Conservation (phyloP, 345 rosid species). For the Gossypium longicalyx region DNA sequence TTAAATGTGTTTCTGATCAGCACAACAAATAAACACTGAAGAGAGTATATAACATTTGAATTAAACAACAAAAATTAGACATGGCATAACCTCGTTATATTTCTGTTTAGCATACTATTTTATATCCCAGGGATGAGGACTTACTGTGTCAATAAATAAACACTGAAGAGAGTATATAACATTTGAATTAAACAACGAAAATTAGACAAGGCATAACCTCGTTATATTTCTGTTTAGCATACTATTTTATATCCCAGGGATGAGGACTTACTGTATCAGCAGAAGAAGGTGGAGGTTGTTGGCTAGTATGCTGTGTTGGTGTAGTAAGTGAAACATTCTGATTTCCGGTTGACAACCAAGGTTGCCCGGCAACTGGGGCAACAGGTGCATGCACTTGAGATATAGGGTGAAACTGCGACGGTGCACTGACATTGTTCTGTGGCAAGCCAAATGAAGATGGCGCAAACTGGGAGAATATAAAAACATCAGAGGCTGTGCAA, state of each 20-base stretch:
- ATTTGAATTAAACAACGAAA: not conserved
- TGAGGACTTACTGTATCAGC: conserved; percentile 49
- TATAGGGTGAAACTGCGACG: conserved; percentile 53
- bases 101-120: not conserved
- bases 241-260: not conserved
- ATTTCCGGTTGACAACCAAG: conserved; percentile 61
- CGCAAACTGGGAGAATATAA: conserved; percentile 37
- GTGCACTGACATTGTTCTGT: conserved; percentile 38
- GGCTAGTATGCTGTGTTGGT: conserved; percentile 49
- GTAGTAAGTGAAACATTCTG: conserved; percentile 42
- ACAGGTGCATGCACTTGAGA: conserved; percentile 52
- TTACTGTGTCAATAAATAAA: conserved; percentile 39
- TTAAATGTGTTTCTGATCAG: not conserved
- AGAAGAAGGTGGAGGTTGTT: conserved; percentile 51
- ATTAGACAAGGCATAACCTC: not conserved
- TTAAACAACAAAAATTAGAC: not conserved
- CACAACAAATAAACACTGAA: not conserved
- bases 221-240: not conserved
- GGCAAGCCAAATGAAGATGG: conserved; percentile 65
- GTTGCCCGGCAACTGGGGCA: conserved; percentile 44
- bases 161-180: not conserved
- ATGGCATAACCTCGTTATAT: not conserved
- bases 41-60: not conserved
- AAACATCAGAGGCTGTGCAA: conserved; percentile 11
- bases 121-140: conserved; percentile 13